Evolutionary conservation across 75 land plant genomes (phyloP).

Genomic region (Cryptomeria japonica): DNA sequence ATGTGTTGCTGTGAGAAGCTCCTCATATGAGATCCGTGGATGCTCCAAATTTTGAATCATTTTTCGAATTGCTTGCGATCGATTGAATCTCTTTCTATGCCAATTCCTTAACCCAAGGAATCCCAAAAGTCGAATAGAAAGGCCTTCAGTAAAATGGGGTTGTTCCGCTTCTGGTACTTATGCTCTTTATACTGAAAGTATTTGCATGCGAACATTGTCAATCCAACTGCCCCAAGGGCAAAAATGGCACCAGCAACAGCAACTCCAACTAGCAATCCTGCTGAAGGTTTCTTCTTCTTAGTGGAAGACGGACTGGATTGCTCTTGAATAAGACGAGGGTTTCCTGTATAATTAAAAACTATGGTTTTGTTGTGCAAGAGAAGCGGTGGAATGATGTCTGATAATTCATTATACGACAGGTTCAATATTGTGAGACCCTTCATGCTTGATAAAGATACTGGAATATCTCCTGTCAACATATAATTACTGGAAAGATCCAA

Average conservation of each 20-base stretch:
- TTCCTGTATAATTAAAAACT: constrained; percentile 4
- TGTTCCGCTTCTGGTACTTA: constrained; percentile 9
- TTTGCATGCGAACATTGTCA: constrained; percentile 5
- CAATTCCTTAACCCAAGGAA: no score
- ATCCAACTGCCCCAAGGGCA: constrained; percentile 1
- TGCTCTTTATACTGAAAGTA: not conserved
- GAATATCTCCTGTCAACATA: not conserved
- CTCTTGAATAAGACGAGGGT: constrained; percentile 9
- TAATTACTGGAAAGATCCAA: constrained; percentile 7
- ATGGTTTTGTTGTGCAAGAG: not conserved
- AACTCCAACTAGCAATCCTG: not conserved
- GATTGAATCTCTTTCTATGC: no score
- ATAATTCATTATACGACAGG: constrained; percentile 26
- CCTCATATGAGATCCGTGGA: not conserved
- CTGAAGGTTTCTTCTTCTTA: not conserved
- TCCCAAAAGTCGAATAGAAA: not conserved
- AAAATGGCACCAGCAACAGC: constrained; percentile 18
- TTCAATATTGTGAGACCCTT: constrained; percentile 8
- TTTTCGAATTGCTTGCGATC: no score
- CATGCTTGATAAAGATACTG: not conserved
- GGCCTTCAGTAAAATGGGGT: not conserved
- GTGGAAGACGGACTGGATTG: not conserved
- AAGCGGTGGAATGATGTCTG: constrained; percentile 15
- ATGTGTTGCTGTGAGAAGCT: not conserved
- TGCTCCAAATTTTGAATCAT: not conserved